A percentile compares a stretch with the other conserved stretches of the same genome.
phyloP scores from a whole-genome alignment of 2,329 filamentous ascomycete genomes.

The Fusarium dimerum region DNA sequence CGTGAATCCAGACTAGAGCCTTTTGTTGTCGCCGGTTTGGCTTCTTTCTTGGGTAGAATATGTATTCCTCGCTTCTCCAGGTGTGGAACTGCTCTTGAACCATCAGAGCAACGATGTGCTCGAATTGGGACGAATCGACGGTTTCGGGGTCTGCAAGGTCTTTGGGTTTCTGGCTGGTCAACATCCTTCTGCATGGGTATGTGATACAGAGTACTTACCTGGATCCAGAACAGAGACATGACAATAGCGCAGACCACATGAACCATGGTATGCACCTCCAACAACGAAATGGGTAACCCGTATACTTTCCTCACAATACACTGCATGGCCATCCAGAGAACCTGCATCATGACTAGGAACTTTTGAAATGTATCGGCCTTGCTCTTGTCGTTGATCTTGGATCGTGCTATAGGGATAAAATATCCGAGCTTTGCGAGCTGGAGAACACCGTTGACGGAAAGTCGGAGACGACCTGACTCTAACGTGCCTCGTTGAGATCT shows the following conservation, averaged over 20 bases:
- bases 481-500: slow-evolving; percentile 1
- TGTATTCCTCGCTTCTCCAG: slow-evolving; percentile 6
- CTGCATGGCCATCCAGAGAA: slow-evolving; percentile 38
- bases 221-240: slow-evolving; percentile 12
- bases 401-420: neutral
- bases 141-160: slow-evolving; percentile 6
- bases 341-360: slow-evolving; percentile 37
- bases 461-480: neutral
- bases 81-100: slow-evolving; percentile 9
- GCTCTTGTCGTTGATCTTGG: slow-evolving; percentile 35
- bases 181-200: no score
- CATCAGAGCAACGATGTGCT: slow-evolving; percentile 4
- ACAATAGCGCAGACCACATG: slow-evolving; percentile 13
- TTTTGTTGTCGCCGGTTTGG: neutral
- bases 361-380: slow-evolving; percentile 38
- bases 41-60: slow-evolving; percentile 1
- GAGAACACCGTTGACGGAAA: slow-evolving; percentile 5
- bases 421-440: slow-evolving; percentile 5
- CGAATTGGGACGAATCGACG: slow-evolving; percentile 2
- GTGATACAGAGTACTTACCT: neutral
- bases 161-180: slow-evolving; percentile 3
- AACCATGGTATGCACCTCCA: slow-evolving; percentile 32
- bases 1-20: neutral
- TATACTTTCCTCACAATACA: slow-evolving; percentile 32
- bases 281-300: slow-evolving; percentile 36